Evolutionary conservation across 768 basidiomycete genomes (phyloP).

Genomic region (Amanita rimosa): DNA sequence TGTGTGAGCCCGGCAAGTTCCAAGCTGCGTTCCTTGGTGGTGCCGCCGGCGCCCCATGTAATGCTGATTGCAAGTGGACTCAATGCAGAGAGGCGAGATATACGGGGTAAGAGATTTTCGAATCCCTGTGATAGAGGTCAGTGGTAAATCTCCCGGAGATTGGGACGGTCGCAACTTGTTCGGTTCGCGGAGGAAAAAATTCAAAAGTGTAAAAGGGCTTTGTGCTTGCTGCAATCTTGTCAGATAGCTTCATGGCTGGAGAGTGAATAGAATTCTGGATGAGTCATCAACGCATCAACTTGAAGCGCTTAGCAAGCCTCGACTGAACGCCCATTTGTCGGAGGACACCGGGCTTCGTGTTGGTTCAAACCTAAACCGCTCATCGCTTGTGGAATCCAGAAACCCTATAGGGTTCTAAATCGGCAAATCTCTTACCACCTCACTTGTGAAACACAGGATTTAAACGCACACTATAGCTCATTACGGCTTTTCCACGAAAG

Average conservation of each 20-base stretch:
- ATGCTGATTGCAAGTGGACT: slow-evolving; percentile 80
- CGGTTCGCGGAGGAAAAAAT: slow-evolving; percentile 94
- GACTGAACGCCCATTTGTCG: too few species aligned
- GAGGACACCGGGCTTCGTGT: too few species aligned
- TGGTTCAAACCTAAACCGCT: too few species aligned
- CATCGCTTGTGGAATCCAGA: too few species aligned
- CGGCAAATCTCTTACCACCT: too few species aligned
- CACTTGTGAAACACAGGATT: too few species aligned
- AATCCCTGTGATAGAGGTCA: slow-evolving; percentile 49
- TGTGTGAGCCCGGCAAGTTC: slow-evolving; percentile 78
- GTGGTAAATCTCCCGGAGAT: not conserved
- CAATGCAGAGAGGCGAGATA: slow-evolving; percentile 68
- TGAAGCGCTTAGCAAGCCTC: too few species aligned
- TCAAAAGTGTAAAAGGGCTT: slow-evolving; percentile 89
- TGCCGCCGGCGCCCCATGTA: slow-evolving; percentile 97
- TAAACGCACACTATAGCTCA: too few species aligned
- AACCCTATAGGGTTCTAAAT: too few species aligned
- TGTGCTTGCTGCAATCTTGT: slow-evolving; percentile 43
- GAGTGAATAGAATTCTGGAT: too few species aligned
- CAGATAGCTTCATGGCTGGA: slow-evolving; percentile 56
- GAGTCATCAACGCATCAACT: too few species aligned
- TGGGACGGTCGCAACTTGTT: slow-evolving; percentile 41
- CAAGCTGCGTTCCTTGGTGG: slow-evolving; percentile 77
- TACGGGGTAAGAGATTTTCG: slow-evolving; percentile 81
- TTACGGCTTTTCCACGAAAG: too few species aligned